Conservation (phyloP, 768 basidiomycete species). For the Trametes elegans region DNA sequence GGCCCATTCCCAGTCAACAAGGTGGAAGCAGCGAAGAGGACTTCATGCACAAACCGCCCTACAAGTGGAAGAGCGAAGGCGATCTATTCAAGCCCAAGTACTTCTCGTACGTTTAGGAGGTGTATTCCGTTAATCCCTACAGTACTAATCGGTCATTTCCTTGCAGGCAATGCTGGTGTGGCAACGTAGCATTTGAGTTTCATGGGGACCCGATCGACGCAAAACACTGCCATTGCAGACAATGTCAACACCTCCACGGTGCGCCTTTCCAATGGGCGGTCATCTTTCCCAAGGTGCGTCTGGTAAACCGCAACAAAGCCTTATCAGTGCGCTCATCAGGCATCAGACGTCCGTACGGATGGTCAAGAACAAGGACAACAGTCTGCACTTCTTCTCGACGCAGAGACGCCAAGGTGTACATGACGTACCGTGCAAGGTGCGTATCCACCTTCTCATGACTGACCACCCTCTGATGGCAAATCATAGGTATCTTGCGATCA, state of each 20-base stretch:
- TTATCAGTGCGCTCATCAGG: neutral
- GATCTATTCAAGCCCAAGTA: conserved; percentile 27
- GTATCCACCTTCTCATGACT: neutral
- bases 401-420: conserved; percentile 21
- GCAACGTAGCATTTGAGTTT: conserved; percentile 31
- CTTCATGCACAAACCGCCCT: conserved; percentile 33
- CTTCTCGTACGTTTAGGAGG: conserved; percentile 13
- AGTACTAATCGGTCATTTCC: neutral
- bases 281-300: conserved; percentile 32
- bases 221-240: conserved; percentile 34
- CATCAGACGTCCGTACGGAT: conserved; percentile 32
- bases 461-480: neutral
- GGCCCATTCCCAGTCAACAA: conserved; percentile 24
- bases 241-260: conserved; percentile 33
- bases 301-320: neutral
- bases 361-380: conserved; percentile 27
- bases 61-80: conserved; percentile 27
- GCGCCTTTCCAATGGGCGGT: conserved; percentile 37
- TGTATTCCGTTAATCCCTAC: neutral
- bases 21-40: conserved; percentile 28
- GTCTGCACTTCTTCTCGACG: conserved; percentile 33
- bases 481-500: conserved; percentile 28
- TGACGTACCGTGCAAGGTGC: conserved; percentile 34
- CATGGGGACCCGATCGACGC: conserved; percentile 33
- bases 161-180: conserved; percentile 32